Conservation (phyloP, 2,329 filamentous ascomycete species). For the Fusarium illudens region DNA sequence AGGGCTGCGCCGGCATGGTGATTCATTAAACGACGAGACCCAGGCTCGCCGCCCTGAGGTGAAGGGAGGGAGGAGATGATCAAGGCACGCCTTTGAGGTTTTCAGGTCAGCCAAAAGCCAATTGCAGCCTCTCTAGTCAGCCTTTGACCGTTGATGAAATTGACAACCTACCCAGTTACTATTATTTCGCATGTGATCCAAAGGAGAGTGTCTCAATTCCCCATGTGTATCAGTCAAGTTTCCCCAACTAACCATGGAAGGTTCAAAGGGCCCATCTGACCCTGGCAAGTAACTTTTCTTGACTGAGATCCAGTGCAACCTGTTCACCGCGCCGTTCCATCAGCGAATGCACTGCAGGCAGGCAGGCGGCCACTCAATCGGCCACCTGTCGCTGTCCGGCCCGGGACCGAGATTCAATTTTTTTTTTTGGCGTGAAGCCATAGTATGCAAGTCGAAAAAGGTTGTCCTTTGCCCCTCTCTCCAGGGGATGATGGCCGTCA, state of each 20-base stretch:
- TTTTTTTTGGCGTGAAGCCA: not conserved
- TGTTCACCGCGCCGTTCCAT: constrained; percentile 17
- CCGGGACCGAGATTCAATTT: constrained; percentile 8
- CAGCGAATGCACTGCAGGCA: not conserved
- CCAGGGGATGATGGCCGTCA: not conserved
- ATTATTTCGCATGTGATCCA: constrained; percentile 16
- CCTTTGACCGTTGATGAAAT: not conserved
- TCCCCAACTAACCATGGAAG: constrained; percentile 11
- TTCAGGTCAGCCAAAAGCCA: constrained; percentile 14
- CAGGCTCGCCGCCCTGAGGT: constrained; percentile 11
- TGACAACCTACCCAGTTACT: constrained; percentile 1
- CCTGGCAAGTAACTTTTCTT: constrained; percentile 16
- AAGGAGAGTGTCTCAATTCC: constrained; percentile 14
- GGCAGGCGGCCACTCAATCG: constrained; percentile 22
- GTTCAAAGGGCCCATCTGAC: constrained; percentile 8
- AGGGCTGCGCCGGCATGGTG: constrained; percentile 26
- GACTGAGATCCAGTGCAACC: constrained; percentile 31
- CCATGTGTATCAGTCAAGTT: constrained; percentile 19
- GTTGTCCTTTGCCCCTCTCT: not conserved
- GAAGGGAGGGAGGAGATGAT: constrained; percentile 33
- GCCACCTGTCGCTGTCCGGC: constrained; percentile 5
- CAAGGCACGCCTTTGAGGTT: constrained; percentile 26
- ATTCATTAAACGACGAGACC: constrained; percentile 32
- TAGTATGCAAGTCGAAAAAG: constrained; percentile 1
- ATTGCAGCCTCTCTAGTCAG: constrained; percentile 6